Evolutionary conservation across 805 yeast species (phyloP), one percentile per base, ranked within the genome.

Genomic region (Komagataella pseudopastoris): DNA sequence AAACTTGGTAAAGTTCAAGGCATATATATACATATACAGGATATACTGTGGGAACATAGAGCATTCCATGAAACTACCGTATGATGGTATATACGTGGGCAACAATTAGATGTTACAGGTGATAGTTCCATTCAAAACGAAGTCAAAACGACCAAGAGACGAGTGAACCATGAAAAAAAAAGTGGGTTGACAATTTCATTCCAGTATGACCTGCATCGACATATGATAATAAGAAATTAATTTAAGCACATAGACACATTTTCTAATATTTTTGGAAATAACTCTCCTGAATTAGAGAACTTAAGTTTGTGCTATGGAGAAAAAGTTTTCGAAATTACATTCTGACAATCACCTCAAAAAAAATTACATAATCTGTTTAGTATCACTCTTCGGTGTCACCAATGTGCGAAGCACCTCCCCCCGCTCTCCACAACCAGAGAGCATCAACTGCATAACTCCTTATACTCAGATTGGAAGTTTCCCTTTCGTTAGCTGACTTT

Each of bases 391-490:
- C n/a, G 46, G 5, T 17, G 10, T 14, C 10, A 17, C 18, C 17
- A 44, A 8, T 12, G 10, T 22, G 30, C 10, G 22, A 46, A 22
- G 48, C 48, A n/a, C 76, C 80, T 0, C 77, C 77, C 1, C 76
- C 78, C 57, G 74, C 66, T 57, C 75, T 82, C 93, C 95, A 88
- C 51, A 90, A 67, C 96, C 96, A 90, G 43, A 90, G 71, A 0
- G 96, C 95, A 57, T 90, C 97, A 30, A 85, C 73, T 1, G 96
- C 95, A 63, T 88, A 87, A 57, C 78, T 85, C 58, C 86, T 71
- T 1, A 89, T 89, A 43, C 90, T 83, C 30, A 90, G 54, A 63
- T 85, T 87, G 16, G 66, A 70, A 0, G 88, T 83, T 50, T 66
- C 69, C 12, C 64, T 63, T 49, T 85, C 95, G 58, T 85, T 84